Conservation (phyloP, 192 early-diverging fungal genomes). For the Dimargaris cristalligena region DNA sequence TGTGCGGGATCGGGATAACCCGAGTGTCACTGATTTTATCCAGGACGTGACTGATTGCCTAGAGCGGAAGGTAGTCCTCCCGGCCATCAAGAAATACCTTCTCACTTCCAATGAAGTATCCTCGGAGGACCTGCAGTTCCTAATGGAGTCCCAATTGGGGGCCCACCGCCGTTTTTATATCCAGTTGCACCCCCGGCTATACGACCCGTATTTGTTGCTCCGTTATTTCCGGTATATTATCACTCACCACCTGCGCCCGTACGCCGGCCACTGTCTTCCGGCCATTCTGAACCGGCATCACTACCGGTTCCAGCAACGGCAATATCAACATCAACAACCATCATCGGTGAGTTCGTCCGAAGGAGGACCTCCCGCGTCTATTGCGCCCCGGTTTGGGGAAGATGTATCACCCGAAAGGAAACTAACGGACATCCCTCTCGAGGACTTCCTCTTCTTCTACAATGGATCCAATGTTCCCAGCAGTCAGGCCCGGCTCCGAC, state of each 20-base stretch:
- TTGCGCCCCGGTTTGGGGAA: too few relatives aligned
- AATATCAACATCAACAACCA: too few relatives aligned
- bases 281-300: slow-evolving; percentile 2
- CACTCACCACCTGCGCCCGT: not conserved
- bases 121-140: slow-evolving; percentile 3
- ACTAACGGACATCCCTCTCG: not conserved
- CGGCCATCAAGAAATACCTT: not conserved
- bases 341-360: too few relatives aligned
- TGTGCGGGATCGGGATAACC: not conserved
- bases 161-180: not conserved
- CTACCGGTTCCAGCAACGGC: not conserved
- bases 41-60: not conserved
- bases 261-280: slow-evolving; percentile 4
- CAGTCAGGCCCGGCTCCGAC: not conserved
- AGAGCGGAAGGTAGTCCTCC: slow-evolving; percentile 2
- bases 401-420: too few relatives aligned
- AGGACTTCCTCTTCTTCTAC: slow-evolving; percentile 8
- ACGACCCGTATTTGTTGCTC: slow-evolving; percentile 5
- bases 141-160: not conserved
- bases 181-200: slow-evolving; percentile 3
- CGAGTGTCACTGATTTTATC: not conserved
- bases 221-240: slow-evolving; percentile 1
- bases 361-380: too few relatives aligned
- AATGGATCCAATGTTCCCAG: not conserved
- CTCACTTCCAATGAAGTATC: not conserved